These are phyloP conservation scores for Nakazawaea sp. DNA, from an alignment of 805 yeast species.

Conservation along the genomic window DNA sequence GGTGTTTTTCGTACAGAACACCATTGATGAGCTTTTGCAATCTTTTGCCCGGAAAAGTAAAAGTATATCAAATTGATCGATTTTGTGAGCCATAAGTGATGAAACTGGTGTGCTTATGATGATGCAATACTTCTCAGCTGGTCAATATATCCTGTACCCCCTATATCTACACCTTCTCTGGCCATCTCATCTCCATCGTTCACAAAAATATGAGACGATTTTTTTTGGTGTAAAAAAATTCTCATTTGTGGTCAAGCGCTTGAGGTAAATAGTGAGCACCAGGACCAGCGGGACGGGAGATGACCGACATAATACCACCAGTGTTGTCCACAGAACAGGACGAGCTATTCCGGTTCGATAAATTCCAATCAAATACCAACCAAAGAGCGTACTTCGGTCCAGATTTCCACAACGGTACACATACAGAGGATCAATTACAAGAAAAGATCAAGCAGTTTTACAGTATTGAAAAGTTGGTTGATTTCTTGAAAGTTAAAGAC, in stretches of 20 bases:
- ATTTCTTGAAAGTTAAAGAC: slow-evolving; percentile 13
- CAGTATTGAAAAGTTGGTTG: slow-evolving; percentile 13
- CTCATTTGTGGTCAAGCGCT: neutral
- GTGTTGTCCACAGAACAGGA: slow-evolving; percentile 70
- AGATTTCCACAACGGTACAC: neutral
- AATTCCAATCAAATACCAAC: slow-evolving; percentile 22
- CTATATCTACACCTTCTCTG: neutral
- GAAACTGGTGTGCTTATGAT: too few relatives aligned
- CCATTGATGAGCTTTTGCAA: too few relatives aligned
- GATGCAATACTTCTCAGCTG: too few relatives aligned
- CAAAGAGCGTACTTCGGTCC: slow-evolving; percentile 22
- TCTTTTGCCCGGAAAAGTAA: too few relatives aligned
- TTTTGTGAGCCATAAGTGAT: too few relatives aligned
- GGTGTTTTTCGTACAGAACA: too few relatives aligned
- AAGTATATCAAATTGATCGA: too few relatives aligned
- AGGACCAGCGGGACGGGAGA: too few relatives aligned
- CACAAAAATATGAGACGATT: too few relatives aligned
- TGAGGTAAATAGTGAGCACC: too few relatives aligned
- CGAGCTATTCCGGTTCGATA: slow-evolving; percentile 46
- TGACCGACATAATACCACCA: slow-evolving; percentile 35
- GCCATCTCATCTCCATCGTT: neutral
- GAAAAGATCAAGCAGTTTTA: slow-evolving; percentile 4
- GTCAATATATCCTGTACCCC: neutral
- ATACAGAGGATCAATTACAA: neutral
- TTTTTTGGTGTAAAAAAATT: neutral